Base-by-base conservation (phyloP, 2,329 filamentous ascomycete species). In the Colletotrichum agaves region DNA sequence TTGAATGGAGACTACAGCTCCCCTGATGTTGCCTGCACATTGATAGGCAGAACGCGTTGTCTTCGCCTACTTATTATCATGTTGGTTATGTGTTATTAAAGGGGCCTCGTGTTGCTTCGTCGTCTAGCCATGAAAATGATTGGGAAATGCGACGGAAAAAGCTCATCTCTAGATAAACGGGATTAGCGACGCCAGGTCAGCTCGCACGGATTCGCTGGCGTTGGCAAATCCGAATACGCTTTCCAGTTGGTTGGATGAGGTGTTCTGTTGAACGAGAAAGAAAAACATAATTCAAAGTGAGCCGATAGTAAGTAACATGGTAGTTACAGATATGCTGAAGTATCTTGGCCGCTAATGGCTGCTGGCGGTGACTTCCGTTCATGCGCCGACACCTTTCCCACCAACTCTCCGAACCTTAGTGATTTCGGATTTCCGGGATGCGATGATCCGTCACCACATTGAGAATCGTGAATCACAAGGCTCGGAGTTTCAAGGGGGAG, bases 281-380 rank as follows among this genome's bases (percentile, higher is more conserved):
- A 15, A 21, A 13, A 49, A n/a, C 4, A 3, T 7, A n/a, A 13
- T n/a, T 49, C 46, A 31, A 31, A 27, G 21, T 21, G 1, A 31
- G 27, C 13, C 13, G 21, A 31, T 23, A 15, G 13, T 4, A 27
- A n/a, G 27, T 21, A 27, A 33, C 21, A 50, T n/a, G 23, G 47
- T 31, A 50, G 31, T 17, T 5, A 15, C 11, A 31, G 27, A 31
- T 31, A 27, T 12, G 1, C 2, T 7, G 13, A 50, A 50, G 47
- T 50, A 50, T 33, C 27, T 5, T 4, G 8, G 17, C 23, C 47
- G 47, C 23, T 12, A 13, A 1, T 0, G 7, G 5, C 17, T 13
- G 23, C n/a, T 50, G 23, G 31, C 10, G 33, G 53, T 57, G 53
- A 57, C 53, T 44, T 44, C 31, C 21, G 27, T 57, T 57, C 37